These are phyloP conservation scores for Pythium dissotocum DNA, from an alignment of 352 stramenopile species.

Conservation along the genomic window DNA sequence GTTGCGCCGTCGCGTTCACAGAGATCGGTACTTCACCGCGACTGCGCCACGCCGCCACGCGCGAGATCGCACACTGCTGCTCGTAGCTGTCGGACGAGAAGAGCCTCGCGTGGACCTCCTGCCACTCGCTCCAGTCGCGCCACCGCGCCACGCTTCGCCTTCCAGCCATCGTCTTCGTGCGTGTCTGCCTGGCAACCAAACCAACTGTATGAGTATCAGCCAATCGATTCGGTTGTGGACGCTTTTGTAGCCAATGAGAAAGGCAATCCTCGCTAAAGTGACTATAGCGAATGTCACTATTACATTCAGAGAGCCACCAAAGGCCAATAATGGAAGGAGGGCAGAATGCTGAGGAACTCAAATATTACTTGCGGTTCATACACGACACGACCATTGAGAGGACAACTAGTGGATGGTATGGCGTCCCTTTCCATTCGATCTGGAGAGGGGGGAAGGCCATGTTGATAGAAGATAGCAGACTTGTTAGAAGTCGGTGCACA, in stretches of 20 bases:
- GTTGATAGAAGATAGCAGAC: not conserved
- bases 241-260: constrained; percentile 18
- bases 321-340: not conserved
- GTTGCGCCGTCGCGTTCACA: constrained; percentile 73
- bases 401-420: not conserved
- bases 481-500: constrained; percentile 54
- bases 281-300: constrained; percentile 2
- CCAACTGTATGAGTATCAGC: constrained; percentile 6
- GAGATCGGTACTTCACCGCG: constrained; percentile 73
- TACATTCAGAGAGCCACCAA: not conserved
- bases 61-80: constrained; percentile 58
- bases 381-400: constrained; percentile 3
- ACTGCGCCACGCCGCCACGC: constrained; percentile 67
- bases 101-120: constrained; percentile 56
- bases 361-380: constrained; percentile 2
- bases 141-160: constrained; percentile 54
- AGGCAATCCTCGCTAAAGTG: constrained; percentile 1
- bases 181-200: not conserved
- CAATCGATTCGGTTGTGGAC: constrained; percentile 12
- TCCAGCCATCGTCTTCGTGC: constrained; percentile 38
- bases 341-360: not conserved
- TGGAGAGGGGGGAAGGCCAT: not conserved
- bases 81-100: constrained; percentile 52
- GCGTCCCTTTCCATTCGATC: constrained; percentile 19
- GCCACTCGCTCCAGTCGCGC: constrained; percentile 79